A percentile compares a stretch with the other conserved stretches of the same genome.
Evolutionary conservation across 805 yeast species (phyloP).

Genomic region (Myxozyma geophila): DNA sequence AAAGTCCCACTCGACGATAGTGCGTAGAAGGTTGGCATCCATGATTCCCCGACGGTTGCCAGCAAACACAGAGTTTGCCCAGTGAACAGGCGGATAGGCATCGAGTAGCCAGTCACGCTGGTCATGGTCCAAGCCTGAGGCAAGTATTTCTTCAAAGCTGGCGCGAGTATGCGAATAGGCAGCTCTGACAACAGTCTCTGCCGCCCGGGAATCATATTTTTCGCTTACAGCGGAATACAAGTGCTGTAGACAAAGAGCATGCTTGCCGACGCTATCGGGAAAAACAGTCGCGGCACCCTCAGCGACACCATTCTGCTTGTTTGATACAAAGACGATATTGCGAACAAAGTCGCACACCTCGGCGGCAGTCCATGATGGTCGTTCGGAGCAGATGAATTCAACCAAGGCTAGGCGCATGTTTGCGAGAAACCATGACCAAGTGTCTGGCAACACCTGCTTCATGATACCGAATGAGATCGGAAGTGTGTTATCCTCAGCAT

Average conservation of each 20-base stretch:
- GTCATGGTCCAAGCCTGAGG: not conserved
- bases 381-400: constrained; percentile 1
- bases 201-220: constrained; percentile 3
- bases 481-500: constrained; percentile 20
- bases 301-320: not conserved
- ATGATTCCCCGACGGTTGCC: constrained; percentile 24
- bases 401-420: constrained; percentile 12
- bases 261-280: constrained; percentile 16
- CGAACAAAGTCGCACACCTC: constrained; percentile 18
- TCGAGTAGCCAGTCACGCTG: constrained; percentile 18
- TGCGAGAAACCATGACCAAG: constrained; percentile 28
- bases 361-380: constrained; percentile 7
- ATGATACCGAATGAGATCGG: constrained; percentile 24
- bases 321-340: constrained; percentile 22
- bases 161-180: constrained; percentile 17
- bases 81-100: constrained; percentile 16
- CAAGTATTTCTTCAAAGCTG: constrained; percentile 11
- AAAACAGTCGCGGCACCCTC: constrained; percentile 17
- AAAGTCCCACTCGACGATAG: constrained; percentile 18
- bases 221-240: constrained; percentile 14
- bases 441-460: not conserved
- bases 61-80: constrained; percentile 25
- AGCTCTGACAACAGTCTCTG: constrained; percentile 19
- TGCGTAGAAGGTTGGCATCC: constrained; percentile 15
- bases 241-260: constrained; percentile 21